Base-by-base conservation (phyloP, 2,329 filamentous ascomycete genomes). In the Incumbomyces lentus region DNA sequence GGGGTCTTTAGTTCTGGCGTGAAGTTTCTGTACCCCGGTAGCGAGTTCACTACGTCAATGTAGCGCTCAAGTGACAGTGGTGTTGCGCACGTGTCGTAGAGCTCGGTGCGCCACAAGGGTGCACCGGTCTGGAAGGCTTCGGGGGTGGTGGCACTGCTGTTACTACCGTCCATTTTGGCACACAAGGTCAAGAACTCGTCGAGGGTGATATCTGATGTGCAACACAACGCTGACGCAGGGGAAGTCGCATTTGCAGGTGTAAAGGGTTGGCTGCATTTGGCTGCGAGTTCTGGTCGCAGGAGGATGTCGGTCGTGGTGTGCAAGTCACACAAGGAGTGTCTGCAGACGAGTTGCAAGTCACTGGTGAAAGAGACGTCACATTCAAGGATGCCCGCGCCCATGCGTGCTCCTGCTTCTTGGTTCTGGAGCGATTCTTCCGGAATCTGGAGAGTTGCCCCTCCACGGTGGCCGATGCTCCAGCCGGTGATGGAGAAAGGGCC, bases 271-370 rank as follows among this genome's bases (percentile, higher is more conserved):
- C 73, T 76, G 65, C 80, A 84, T 64, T 83, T 84, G 45, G 71
- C 71, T 49, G 76, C 78, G 41, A 84, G 74, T 52, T 76, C 73
- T 10, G 80, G 76, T 41, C 73, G 69, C 40, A 69, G 61, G 52
- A 84, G 70, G 58, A 84, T 81, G 65, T 84, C 76, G 59, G 80
- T 83, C 7, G 80, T 84, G 17, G 75, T 79, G 66, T 83, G 79
- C 34, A 84, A 64, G 56, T 84, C 80, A 63, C 80, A 84, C 54
- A 81, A 75, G 39, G 73, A 74, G 64, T 84, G 80, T 40, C 80
- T 74, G 65, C 80, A 84, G 37, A 84, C 79, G n/a, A 84, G 74
- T 58, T 78, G 64, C 26, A 71, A 70, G 61, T 84, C 80, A 52
- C 68, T 72, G 49, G 80, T 83, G 64, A 84, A 83, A 31, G 75